phyloP scores from a whole-genome alignment of 2,329 filamentous ascomycete genomes.

The Sarocladiaceae sp. region DNA sequence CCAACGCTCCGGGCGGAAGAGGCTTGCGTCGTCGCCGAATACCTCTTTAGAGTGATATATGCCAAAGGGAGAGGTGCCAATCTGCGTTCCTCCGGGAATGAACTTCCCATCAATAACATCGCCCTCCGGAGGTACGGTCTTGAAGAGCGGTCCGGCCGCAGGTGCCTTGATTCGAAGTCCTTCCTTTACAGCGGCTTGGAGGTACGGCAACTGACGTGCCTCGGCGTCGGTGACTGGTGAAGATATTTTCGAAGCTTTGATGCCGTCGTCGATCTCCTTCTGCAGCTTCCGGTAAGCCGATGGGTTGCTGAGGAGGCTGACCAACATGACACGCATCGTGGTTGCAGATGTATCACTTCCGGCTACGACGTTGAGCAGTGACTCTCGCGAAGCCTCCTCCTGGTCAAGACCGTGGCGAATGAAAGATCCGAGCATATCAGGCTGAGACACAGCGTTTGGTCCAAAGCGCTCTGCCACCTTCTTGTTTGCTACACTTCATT shows the following conservation, averaged over 20 bases:
- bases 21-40: conserved; percentile 32
- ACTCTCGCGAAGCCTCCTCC: conserved; percentile 23
- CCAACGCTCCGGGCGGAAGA: conserved; percentile 45
- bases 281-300: conserved; percentile 39
- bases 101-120: conserved; percentile 36
- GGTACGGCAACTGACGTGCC: conserved; percentile 32
- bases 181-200: conserved; percentile 46
- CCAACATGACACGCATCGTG: conserved; percentile 43
- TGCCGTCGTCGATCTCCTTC: conserved; percentile 13
- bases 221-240: conserved; percentile 34
- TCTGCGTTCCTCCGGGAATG: conserved; percentile 38
- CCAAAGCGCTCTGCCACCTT: conserved; percentile 18
- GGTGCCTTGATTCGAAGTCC: conserved; percentile 32
- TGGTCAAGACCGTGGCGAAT: conserved; percentile 29
- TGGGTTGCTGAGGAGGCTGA: conserved; percentile 45
- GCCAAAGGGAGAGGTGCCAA: conserved; percentile 36
- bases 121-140: conserved; percentile 17
- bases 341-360: conserved; percentile 40
- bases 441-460: conserved; percentile 14
- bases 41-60: conserved; percentile 30
- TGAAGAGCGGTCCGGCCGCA: conserved; percentile 29
- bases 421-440: conserved; percentile 36
- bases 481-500: conserved; percentile 9
- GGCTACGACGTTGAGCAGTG: conserved; percentile 28
- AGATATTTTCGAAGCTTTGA: conserved; percentile 18